Evolutionary conservation across 2,329 filamentous ascomycete species (phyloP).

Genomic region (Colletotrichum somersetense): DNA sequence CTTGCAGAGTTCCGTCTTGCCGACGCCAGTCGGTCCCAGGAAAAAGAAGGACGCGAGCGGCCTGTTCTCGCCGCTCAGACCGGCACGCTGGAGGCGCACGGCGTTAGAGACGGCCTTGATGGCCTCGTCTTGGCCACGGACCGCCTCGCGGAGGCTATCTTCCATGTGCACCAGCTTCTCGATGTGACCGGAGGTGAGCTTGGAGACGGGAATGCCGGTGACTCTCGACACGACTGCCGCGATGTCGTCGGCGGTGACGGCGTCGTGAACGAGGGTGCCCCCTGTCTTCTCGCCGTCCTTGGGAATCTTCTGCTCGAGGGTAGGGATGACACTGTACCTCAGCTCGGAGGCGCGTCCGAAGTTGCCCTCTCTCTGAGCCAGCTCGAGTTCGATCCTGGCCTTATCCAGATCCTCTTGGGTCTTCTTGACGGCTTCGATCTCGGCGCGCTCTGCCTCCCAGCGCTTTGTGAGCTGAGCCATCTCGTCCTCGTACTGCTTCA

Average conservation of each 20-base stretch:
- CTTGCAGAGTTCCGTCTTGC: slow-evolving; percentile 98
- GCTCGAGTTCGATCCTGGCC: slow-evolving; percentile 86
- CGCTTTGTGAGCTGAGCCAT: slow-evolving; percentile 79
- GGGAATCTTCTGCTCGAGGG: slow-evolving; percentile 82
- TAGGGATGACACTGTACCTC: slow-evolving; percentile 87
- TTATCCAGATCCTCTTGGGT: slow-evolving; percentile 90
- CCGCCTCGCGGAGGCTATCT: slow-evolving; percentile 83
- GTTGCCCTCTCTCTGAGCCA: slow-evolving; percentile 87
- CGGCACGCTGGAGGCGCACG: slow-evolving; percentile 92
- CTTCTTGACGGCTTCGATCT: slow-evolving; percentile 89
- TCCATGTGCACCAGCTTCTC: slow-evolving; percentile 98
- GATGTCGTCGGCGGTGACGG: slow-evolving; percentile 96
- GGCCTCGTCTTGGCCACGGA: slow-evolving; percentile 95
- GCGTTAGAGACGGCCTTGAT: slow-evolving; percentile 92
- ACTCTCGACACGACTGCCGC: slow-evolving; percentile 90
- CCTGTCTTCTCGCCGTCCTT: slow-evolving; percentile 71
- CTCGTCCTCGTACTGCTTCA: slow-evolving; percentile 84
- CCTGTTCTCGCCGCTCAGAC: slow-evolving; percentile 89
- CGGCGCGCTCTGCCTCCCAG: slow-evolving; percentile 90
- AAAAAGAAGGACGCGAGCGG: slow-evolving; percentile 98
- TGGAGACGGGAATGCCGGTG: slow-evolving; percentile 92
- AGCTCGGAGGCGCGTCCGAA: slow-evolving; percentile 93
- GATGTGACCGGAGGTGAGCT: slow-evolving; percentile 92
- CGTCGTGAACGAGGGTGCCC: slow-evolving; percentile 85
- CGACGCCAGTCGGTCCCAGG: slow-evolving; percentile 94